Evolutionary conservation across 371 early-diverging fungal species (phyloP).

Genomic region (Lichtheimia ramosa): DNA sequence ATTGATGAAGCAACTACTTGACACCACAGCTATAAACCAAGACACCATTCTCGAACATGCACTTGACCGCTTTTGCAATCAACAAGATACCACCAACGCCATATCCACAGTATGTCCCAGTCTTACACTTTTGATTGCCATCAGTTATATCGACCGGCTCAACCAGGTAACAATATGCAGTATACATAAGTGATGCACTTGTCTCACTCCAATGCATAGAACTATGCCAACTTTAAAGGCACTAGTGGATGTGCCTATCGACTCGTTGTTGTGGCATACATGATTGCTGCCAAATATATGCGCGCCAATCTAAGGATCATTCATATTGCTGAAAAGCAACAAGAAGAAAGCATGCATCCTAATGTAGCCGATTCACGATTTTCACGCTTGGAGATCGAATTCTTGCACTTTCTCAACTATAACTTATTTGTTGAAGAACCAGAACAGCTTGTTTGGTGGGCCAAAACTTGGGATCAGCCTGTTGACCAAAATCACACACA

Average conservation of each 20-base stretch:
- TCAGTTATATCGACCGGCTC: conserved; percentile 6
- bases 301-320: conserved; percentile 5
- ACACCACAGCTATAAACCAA: too few species aligned
- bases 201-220: neutral
- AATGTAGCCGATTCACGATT: neutral
- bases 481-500: too few species aligned
- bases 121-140: conserved; percentile 6
- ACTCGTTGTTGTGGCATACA: conserved; percentile 9
- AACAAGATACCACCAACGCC: too few species aligned
- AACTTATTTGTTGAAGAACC: conserved; percentile 6
- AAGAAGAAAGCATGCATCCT: neutral
- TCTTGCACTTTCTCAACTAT: conserved; percentile 15
- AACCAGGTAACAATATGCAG: neutral
- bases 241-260: conserved; percentile 8
- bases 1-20: too few species aligned
- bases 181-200: too few species aligned
- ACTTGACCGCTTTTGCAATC: too few species aligned
- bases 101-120: conserved; percentile 1
- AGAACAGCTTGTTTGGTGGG: conserved; percentile 10
- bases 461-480: neutral
- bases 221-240: conserved; percentile 2
- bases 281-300: conserved; percentile 10
- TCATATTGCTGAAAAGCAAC: neutral
- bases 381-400: conserved; percentile 10
- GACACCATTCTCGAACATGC: too few species aligned